A percentile compares a stretch with the other conserved stretches of the same genome.
phyloP scores from a whole-genome alignment of 1,284 basidiomycete genomes.

The Gomphus sp. region DNA sequence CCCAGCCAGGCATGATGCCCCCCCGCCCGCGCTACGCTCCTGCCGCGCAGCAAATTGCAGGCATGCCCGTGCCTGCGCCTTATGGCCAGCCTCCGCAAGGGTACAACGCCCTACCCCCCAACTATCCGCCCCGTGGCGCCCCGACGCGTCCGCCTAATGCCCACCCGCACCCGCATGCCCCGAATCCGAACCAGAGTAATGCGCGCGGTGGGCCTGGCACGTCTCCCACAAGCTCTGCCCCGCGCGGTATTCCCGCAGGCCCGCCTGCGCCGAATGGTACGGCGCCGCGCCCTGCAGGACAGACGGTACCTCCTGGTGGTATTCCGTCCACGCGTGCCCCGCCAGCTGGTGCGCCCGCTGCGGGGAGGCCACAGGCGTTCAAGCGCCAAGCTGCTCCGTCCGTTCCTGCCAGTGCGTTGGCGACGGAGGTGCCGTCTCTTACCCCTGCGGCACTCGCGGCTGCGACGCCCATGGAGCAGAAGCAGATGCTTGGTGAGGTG shows the following conservation, averaged over 20 bases:
- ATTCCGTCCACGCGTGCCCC: conserved; percentile 17
- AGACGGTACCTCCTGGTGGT: conserved; percentile 20
- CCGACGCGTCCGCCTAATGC: conserved; percentile 37
- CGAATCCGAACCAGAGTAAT: too few species aligned
- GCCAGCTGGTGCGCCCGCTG: conserved; percentile 28
- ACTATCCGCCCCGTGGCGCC: conserved; percentile 37
- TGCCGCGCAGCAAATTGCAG: conserved; percentile 58
- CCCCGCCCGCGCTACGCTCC: conserved; percentile 80
- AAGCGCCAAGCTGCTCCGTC: conserved; percentile 21
- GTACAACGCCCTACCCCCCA: conserved; percentile 53
- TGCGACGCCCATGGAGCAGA: conserved; percentile 83
- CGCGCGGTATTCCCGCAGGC: conserved; percentile 25
- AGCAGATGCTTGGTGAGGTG: conserved; percentile 93
- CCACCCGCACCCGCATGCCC: conserved; percentile 19
- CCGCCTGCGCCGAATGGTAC: conserved; percentile 23
- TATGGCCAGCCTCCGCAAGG: conserved; percentile 65
- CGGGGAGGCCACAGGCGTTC: conserved; percentile 19
- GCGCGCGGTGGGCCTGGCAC: conserved; percentile 9
- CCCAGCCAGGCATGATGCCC: conserved; percentile 78
- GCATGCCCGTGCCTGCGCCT: conserved; percentile 64
- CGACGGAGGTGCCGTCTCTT: conserved; percentile 37
- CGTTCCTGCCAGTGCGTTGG: conserved; percentile 23
- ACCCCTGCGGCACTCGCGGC: conserved; percentile 55
- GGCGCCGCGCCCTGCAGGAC: conserved; percentile 18
- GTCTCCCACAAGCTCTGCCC: conserved; percentile 29